Conservation (phyloP, 208 protist species). For the Phytomonas sp. region DNA sequence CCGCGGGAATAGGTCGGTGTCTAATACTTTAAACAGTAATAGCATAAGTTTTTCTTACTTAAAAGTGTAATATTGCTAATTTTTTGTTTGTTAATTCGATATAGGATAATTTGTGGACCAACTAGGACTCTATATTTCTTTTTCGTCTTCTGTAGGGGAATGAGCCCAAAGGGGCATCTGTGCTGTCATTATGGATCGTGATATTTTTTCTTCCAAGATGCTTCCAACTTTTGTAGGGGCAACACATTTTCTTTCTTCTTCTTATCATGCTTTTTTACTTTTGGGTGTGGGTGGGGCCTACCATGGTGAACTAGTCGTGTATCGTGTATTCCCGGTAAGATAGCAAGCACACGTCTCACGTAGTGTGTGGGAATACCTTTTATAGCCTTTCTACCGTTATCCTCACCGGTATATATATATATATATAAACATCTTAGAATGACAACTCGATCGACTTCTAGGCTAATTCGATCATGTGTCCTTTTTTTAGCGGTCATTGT, state of each 20-base stretch:
- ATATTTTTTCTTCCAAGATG: background rate
- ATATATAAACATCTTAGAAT: constrained; percentile 9
- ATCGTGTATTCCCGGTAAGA: constrained; percentile 1
- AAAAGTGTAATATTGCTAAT: constrained; percentile 2
- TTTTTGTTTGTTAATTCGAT: background rate
- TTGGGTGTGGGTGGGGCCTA: background rate
- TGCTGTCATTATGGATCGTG: background rate
- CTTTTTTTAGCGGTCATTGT: constrained; percentile 8
- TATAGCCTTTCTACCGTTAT: background rate
- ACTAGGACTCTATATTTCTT: background rate
- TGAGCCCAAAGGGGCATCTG: background rate
- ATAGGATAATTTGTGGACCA: background rate
- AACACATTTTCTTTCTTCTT: constrained; percentile 7
- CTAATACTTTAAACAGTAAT: background rate
- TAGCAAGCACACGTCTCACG: constrained; percentile 2
- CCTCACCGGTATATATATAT: background rate
- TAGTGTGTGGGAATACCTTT: background rate
- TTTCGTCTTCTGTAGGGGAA: background rate
- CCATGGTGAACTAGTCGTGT: background rate
- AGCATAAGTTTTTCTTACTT: background rate
- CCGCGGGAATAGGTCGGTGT: background rate
- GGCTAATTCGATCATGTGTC: constrained; percentile 2
- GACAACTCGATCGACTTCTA: background rate
- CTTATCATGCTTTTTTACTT: background rate
- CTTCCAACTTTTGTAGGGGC: background rate